A percentile compares a stretch with the other conserved stretches of the same genome.
Conservation (phyloP, 2,329 filamentous ascomycete genomes). For the Dactylellina drechsleri region DNA sequence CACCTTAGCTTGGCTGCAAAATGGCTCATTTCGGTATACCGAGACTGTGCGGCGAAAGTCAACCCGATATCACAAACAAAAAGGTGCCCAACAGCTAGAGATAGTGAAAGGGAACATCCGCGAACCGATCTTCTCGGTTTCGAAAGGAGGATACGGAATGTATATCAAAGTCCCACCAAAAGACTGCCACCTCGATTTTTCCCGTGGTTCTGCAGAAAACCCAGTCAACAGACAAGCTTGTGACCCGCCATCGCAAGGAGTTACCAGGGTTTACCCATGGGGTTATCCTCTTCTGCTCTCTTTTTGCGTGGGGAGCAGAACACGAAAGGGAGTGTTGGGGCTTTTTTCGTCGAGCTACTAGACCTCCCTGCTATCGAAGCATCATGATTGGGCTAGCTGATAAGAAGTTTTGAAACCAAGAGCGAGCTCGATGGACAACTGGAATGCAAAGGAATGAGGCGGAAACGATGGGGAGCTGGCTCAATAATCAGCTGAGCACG, state of each 20-base stretch:
- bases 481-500: slow-evolving; percentile 29
- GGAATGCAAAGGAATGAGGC: slow-evolving; percentile 13
- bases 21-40: slow-evolving; percentile 14
- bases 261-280: slow-evolving; percentile 19
- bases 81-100: no score
- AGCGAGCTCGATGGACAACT: background rate
- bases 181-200: slow-evolving; percentile 2
- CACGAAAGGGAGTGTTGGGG: background rate
- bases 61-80: no score
- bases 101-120: no score
- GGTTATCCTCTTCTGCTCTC: background rate
- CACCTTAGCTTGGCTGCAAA: background rate
- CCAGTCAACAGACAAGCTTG: slow-evolving; percentile 10
- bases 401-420: slow-evolving; percentile 16
- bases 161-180: background rate
- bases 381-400: slow-evolving; percentile 50
- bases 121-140: background rate
- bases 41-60: background rate
- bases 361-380: slow-evolving; percentile 23
- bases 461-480: slow-evolving; percentile 1
- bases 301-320: slow-evolving; percentile 12
- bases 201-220: slow-evolving; percentile 12
- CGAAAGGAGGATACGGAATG: background rate
- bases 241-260: slow-evolving; percentile 12
- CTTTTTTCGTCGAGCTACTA: background rate